phyloP scores from a whole-genome alignment of 257 asterid species.

The Plantago ovata region DNA sequence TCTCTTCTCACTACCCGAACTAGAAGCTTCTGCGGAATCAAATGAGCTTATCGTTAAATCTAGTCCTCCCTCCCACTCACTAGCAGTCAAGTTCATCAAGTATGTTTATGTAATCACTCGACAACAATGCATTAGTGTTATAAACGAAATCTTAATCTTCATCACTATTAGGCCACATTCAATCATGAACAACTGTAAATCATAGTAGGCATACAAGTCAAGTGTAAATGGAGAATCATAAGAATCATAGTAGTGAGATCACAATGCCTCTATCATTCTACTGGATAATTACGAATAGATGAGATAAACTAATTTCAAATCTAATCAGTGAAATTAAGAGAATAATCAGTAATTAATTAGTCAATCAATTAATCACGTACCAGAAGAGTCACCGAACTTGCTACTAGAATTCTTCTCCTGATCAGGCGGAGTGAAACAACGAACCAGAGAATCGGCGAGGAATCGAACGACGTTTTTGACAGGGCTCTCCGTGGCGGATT shows the following conservation, averaged over 20 bases:
- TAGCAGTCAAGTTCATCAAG: constrained; percentile 6
- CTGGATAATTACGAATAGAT: not conserved
- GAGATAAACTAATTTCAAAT: not conserved
- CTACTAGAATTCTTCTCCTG: constrained; percentile 26
- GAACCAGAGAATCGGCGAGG: constrained; percentile 45
- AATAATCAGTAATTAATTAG: too few species aligned
- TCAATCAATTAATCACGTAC: constrained; percentile 25
- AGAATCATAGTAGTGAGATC: too few species aligned
- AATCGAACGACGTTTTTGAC: constrained; percentile 45
- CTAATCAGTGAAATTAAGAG: not conserved
- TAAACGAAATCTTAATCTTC: not conserved
- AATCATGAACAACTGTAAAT: not conserved
- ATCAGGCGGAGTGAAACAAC: constrained; percentile 72
- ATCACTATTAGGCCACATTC: not conserved
- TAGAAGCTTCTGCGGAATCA: constrained; percentile 43
- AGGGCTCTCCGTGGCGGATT: constrained; percentile 34
- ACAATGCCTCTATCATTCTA: too few species aligned
- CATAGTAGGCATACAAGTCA: not conserved
- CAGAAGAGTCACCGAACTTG: constrained; percentile 41
- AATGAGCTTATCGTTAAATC: constrained; percentile 13
- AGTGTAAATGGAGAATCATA: not conserved
- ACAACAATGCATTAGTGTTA: not conserved
- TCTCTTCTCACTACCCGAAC: constrained; percentile 42
- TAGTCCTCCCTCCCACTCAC: constrained; percentile 2
- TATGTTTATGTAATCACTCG: not conserved